phyloP scores from a whole-genome alignment of 1,139 yeast genomes.

The Protomyces arabidopsidicola region DNA sequence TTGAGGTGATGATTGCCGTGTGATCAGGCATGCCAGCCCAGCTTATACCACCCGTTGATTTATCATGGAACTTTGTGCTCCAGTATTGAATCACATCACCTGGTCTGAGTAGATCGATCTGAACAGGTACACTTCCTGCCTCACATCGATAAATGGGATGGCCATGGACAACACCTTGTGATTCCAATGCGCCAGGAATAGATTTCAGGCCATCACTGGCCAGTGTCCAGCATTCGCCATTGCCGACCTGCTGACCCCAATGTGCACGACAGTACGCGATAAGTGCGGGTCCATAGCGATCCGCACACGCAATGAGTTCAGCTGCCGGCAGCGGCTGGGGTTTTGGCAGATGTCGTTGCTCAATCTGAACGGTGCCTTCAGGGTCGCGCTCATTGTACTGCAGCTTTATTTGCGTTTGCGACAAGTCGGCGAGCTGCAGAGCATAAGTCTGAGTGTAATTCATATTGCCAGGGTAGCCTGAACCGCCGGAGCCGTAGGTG shows the following conservation, averaged over 20 bases:
- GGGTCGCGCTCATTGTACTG: slow-evolving; percentile 30
- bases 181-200: slow-evolving; percentile 60
- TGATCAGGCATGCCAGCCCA: slow-evolving; percentile 61
- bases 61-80: slow-evolving; percentile 45
- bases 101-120: slow-evolving; percentile 42
- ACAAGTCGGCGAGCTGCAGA: background rate
- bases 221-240: slow-evolving; percentile 77
- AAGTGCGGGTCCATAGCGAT: slow-evolving; percentile 39
- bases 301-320: slow-evolving; percentile 34
- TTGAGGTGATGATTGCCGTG: slow-evolving; percentile 54
- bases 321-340: slow-evolving; percentile 47
- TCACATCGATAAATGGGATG: slow-evolving; percentile 47
- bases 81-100: slow-evolving; percentile 50
- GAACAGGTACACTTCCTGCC: slow-evolving; percentile 35
- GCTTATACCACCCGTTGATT: slow-evolving; percentile 34
- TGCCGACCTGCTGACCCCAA: slow-evolving; percentile 54
- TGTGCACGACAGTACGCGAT: slow-evolving; percentile 62
- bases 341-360: slow-evolving; percentile 42
- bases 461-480: background rate
- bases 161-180: slow-evolving; percentile 56
- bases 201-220: slow-evolving; percentile 61
- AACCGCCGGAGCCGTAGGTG: background rate
- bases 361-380: background rate
- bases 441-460: background rate
- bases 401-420: background rate